phyloP scores from a whole-genome alignment of 1,284 basidiomycete species.

The Sporisorium exsertum region DNA sequence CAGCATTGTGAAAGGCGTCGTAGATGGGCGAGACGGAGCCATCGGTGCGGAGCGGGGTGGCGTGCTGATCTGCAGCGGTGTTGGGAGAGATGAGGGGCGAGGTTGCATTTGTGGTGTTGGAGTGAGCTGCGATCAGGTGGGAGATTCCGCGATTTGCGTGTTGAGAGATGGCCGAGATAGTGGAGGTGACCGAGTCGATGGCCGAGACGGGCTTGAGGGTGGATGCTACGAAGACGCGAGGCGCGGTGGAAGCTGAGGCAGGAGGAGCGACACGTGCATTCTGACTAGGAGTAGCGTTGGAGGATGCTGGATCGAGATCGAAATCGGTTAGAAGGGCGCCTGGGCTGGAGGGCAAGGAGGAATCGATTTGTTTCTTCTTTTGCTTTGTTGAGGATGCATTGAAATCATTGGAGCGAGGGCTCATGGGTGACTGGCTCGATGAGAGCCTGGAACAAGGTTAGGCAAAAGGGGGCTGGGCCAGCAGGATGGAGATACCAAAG shows the following conservation, averaged over 20 bases:
- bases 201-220: constrained; percentile 34
- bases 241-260: constrained; percentile 2
- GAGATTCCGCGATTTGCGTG: constrained; percentile 47
- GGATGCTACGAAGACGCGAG: constrained; percentile 33
- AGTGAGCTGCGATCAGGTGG: constrained; percentile 29
- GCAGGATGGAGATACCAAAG: background rate
- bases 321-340: background rate
- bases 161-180: constrained; percentile 43
- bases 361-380: constrained; percentile 31
- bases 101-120: constrained; percentile 4
- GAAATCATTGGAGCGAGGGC: constrained; percentile 34
- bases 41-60: constrained; percentile 28
- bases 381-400: constrained; percentile 33
- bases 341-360: background rate
- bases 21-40: constrained; percentile 51
- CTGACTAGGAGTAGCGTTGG: background rate
- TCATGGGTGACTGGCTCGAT: constrained; percentile 21
- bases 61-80: background rate
- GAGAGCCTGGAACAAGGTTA: constrained; percentile 2
- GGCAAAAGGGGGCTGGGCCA: background rate
- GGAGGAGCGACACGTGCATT: background rate
- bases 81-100: constrained; percentile 18
- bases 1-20: constrained; percentile 45
- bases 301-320: background rate
- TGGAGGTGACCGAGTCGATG: constrained; percentile 39